Conservation (phyloP, 2,329 filamentous ascomycete species). For the Purpureocillium lavendulum region DNA sequence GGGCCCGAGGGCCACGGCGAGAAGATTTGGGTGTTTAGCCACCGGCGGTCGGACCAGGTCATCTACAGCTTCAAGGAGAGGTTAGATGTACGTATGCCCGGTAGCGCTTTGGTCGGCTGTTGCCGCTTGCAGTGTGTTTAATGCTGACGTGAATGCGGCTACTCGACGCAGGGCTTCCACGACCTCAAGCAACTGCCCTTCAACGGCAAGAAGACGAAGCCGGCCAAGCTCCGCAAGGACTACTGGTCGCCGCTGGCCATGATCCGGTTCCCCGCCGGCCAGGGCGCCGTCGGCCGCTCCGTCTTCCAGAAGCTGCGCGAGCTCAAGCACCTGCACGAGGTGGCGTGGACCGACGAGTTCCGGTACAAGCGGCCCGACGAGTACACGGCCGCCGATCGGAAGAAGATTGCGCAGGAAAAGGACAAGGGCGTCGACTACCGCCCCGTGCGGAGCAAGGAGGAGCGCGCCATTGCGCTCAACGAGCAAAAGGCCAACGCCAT, state of each 20-base stretch:
- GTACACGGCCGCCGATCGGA: slow-evolving; percentile 23
- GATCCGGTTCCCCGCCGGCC: slow-evolving; percentile 47
- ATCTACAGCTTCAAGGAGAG: slow-evolving; percentile 41
- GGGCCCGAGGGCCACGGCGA: slow-evolving; percentile 40
- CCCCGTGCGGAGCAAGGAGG: slow-evolving; percentile 25
- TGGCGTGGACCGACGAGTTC: slow-evolving; percentile 47
- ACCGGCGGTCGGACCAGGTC: slow-evolving; percentile 41
- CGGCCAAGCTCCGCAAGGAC: slow-evolving; percentile 56
- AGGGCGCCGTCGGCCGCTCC: slow-evolving; percentile 45
- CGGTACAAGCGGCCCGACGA: slow-evolving; percentile 28
- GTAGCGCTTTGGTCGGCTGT: too few species aligned
- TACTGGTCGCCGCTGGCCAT: slow-evolving; percentile 55
- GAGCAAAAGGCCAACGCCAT: slow-evolving; percentile 54
- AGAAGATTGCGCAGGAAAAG: slow-evolving; percentile 20
- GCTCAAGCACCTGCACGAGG: slow-evolving; percentile 53
- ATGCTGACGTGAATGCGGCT: too few species aligned
- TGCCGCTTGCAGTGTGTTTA: too few species aligned
- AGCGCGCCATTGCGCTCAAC: slow-evolving; percentile 45
- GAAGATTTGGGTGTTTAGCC: slow-evolving; percentile 47
- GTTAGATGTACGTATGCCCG: slow-evolving; percentile 39
- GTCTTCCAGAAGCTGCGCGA: slow-evolving; percentile 58
- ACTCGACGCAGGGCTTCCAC: slow-evolving; percentile 27
- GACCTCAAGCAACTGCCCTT: slow-evolving; percentile 51
- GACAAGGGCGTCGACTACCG: slow-evolving; percentile 22
- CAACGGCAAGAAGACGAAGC: slow-evolving; percentile 60